Evolutionary conservation across 2,329 filamentous ascomycete genomes (phyloP), one percentile per base, ranked within the genome.

Genomic region (Ophiostoma himal-ulmi): DNA sequence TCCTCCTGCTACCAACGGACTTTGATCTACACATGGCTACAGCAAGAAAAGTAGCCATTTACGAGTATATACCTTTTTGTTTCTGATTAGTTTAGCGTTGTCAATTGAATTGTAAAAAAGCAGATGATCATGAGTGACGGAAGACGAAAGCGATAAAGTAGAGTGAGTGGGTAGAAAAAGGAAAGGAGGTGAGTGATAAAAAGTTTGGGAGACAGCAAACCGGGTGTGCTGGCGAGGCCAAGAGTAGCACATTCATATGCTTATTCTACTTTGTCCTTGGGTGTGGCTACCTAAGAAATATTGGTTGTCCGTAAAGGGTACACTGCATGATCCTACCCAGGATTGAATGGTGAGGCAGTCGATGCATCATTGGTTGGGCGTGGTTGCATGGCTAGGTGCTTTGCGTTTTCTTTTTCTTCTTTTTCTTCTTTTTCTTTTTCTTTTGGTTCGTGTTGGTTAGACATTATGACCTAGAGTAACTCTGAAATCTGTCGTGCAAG

Each of bases 51-150:
- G 57, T 62, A 36, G n/a, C 57, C 57, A 62, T 62, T 62, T 62
- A 62, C 26, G 57, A 62, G 57, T 62, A 62, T 62, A 62, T 62
- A 62, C 57, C 57, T 62, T 62, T 62, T 62, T 62, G 57, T 62
- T 62, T 62, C 36, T 26, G 57, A 34, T 62, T 62, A 62, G 57
- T 62, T 34, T 62, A 34, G 57, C 57, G 57, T 62, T 62, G 44
- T 30, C 0, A 48, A 48, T 62, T 34, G 22, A 34, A 34, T 34
- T 30, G 2, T 30, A 62, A 34, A 34, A 62, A 54, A 22, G 7
- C 5, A 34, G 54, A 34, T 13, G 4, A 30, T 11, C 1, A 48
- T 48, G 52, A 54, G 52, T 22, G 52, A 54, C 7, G 52, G 52
- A 54, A n/a, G 20, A 14, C 1, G 17, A 48, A 48, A 5, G 8